phyloP scores from a whole-genome alignment of 73 alveolate genomes.

The Tetrahymena elliotti region DNA sequence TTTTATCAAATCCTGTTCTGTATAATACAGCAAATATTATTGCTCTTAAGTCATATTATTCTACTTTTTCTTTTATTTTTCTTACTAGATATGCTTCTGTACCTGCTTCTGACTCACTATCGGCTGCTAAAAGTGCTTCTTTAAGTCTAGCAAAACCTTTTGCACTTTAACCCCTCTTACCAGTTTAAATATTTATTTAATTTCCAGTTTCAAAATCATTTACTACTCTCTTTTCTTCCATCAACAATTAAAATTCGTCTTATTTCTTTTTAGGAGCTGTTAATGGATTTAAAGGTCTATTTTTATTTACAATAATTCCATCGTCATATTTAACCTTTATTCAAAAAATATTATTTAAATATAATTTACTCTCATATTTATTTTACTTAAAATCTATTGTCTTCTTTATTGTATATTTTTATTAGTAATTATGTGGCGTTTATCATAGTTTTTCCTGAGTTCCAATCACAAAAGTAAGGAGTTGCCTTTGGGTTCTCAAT shows the following conservation, averaged over 20 bases:
- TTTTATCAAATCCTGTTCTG: slow-evolving; percentile 87
- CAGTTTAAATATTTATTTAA: background rate
- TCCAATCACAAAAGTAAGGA: slow-evolving; percentile 89
- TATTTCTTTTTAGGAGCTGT: slow-evolving; percentile 40
- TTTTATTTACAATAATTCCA: slow-evolving; percentile 64
- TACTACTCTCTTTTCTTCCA: slow-evolving; percentile 22
- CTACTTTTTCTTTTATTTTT: slow-evolving; percentile 57
- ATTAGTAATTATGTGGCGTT: slow-evolving; percentile 85
- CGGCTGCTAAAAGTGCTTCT: slow-evolving; percentile 36
- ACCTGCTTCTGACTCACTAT: slow-evolving; percentile 41
- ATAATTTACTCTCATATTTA: background rate
- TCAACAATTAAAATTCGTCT: slow-evolving; percentile 41
- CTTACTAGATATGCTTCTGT: slow-evolving; percentile 39
- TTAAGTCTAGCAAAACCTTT: slow-evolving; percentile 59
- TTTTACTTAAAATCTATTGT: slow-evolving; percentile 71
- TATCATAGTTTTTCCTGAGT: slow-evolving; percentile 81
- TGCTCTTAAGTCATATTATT: slow-evolving; percentile 83
- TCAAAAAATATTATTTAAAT: background rate
- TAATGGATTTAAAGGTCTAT: slow-evolving; percentile 83
- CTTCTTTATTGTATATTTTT: slow-evolving; percentile 84
- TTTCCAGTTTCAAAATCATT: background rate
- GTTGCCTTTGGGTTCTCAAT: slow-evolving; percentile 77
- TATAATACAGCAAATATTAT: slow-evolving; percentile 81
- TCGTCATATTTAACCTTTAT: slow-evolving; percentile 41
- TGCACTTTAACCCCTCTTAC: background rate